Percentiles rank a stretch among this genome's conserved stretches.
These are phyloP conservation scores for Aspergillus sp. DNA, from an alignment of 2,329 filamentous ascomycete species.

Conservation along the genomic window DNA sequence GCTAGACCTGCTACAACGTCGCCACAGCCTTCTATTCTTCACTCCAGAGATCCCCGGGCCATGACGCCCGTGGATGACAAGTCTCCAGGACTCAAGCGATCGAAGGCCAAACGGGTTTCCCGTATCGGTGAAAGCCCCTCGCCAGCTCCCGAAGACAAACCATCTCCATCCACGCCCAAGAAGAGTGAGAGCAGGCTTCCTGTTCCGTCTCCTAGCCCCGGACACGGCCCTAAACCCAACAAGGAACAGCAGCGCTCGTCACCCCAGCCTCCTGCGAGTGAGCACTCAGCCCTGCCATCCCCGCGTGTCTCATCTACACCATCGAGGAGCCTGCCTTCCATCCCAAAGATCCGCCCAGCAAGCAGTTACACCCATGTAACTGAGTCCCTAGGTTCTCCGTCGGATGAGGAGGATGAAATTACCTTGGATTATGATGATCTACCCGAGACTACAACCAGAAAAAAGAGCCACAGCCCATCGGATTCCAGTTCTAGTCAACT, in stretches of 20 bases:
- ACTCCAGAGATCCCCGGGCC: slow-evolving; percentile 23
- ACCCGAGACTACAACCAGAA: slow-evolving; percentile 20
- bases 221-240: slow-evolving; percentile 9
- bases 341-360: slow-evolving; percentile 36
- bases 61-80: slow-evolving; percentile 21
- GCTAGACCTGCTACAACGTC: slow-evolving; percentile 11
- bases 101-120: slow-evolving; percentile 36
- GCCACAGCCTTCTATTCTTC: slow-evolving; percentile 24
- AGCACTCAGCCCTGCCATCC: slow-evolving; percentile 22
- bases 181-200: slow-evolving; percentile 4
- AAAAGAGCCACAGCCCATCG: slow-evolving; percentile 19
- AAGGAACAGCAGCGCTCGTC: slow-evolving; percentile 10
- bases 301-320: slow-evolving; percentile 42
- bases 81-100: slow-evolving; percentile 31
- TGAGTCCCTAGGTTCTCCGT: slow-evolving; percentile 13
- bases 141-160: slow-evolving; percentile 16
- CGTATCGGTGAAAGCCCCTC: slow-evolving; percentile 29
- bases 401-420: slow-evolving; percentile 25
- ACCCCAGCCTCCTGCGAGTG: slow-evolving; percentile 20
- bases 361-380: slow-evolving; percentile 30
- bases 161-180: slow-evolving; percentile 8
- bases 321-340: slow-evolving; percentile 39
- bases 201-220: not conserved
- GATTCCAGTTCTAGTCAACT: slow-evolving; percentile 17
- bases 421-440: slow-evolving; percentile 13